A percentile compares a stretch with the other conserved stretches of the same genome.
Conservation (phyloP, 1,139 yeast genomes). For the Nakaseomyces glabratus region DNA sequence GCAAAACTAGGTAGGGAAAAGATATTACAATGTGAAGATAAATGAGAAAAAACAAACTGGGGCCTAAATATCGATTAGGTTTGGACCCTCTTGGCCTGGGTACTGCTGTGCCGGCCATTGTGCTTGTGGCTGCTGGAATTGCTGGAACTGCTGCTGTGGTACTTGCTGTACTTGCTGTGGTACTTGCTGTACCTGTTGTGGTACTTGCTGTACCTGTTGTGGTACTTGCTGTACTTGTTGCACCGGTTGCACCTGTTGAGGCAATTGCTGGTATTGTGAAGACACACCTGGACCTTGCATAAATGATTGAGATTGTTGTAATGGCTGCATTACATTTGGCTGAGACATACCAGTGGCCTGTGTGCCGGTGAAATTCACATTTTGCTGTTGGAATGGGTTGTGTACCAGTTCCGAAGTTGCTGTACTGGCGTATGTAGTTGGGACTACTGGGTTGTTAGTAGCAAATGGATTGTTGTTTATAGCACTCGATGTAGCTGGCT, state of each 20-base stretch:
- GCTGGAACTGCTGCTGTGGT: constrained; percentile 9
- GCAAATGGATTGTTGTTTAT: constrained; percentile 10
- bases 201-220: constrained; percentile 14
- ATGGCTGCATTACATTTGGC: constrained; percentile 6
- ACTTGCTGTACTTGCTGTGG: constrained; percentile 7
- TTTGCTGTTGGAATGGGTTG: constrained; percentile 40
- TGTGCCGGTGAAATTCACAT: neutral
- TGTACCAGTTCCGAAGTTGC: constrained; percentile 11
- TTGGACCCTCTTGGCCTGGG: constrained; percentile 3
- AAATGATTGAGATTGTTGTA: constrained; percentile 4
- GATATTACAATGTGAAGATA: too few relatives aligned
- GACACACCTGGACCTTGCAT: constrained; percentile 8
- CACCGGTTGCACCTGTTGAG: constrained; percentile 9
- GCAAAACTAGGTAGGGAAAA: too few relatives aligned
- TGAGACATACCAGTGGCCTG: neutral
- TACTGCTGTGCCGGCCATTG: constrained; percentile 5
- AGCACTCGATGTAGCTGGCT: constrained; percentile 12
- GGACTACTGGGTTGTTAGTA: constrained; percentile 10
- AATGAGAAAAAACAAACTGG: too few relatives aligned
- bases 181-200: constrained; percentile 13
- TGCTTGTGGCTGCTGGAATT: constrained; percentile 6
- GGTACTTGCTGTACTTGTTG: constrained; percentile 14
- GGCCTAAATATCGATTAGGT: too few relatives aligned
- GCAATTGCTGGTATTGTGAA: constrained; percentile 11
- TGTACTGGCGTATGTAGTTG: constrained; percentile 6